phyloP scores from a whole-genome alignment of 345 rosid species.

The Melaleuca quinquenervia region DNA sequence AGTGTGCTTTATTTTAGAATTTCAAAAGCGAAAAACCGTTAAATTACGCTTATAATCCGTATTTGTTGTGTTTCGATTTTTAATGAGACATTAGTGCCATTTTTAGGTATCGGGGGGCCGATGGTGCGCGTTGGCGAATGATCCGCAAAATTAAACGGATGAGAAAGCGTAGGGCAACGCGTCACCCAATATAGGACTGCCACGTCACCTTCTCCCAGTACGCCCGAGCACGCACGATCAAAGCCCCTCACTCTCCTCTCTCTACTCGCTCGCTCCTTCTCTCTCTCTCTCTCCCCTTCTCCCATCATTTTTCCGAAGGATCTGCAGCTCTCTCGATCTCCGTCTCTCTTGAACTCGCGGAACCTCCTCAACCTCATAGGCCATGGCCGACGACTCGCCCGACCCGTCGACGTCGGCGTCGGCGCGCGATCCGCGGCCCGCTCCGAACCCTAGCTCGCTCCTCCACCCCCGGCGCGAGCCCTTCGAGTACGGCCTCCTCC shows the following conservation, averaged over 20 bases:
- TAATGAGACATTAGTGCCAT: neutral
- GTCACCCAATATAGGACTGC: neutral
- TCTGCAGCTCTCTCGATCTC: constrained; percentile 17
- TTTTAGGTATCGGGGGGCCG: neutral
- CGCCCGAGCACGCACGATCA: neutral
- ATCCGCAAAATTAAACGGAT: no score
- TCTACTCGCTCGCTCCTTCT: neutral
- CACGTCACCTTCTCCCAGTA: neutral
- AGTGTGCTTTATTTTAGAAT: no score
- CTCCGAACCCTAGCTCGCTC: constrained; percentile 30
- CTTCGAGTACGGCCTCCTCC: constrained; percentile 94
- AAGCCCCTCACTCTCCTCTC: neutral
- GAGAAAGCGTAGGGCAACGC: neutral
- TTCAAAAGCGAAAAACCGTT: neutral
- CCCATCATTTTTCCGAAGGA: constrained; percentile 12
- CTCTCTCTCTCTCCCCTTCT: neutral
- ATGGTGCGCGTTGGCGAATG: no score
- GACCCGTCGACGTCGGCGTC: constrained; percentile 43
- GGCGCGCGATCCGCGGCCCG: constrained; percentile 23
- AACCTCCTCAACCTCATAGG: neutral
- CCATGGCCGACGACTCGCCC: constrained; percentile 37
- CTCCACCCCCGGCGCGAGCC: constrained; percentile 88
- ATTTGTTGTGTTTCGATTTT: no score
- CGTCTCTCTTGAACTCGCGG: neutral
- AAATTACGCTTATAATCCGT: neutral